Conservation (phyloP, 2,329 filamentous ascomycete genomes). For the Fusarium hostae region DNA sequence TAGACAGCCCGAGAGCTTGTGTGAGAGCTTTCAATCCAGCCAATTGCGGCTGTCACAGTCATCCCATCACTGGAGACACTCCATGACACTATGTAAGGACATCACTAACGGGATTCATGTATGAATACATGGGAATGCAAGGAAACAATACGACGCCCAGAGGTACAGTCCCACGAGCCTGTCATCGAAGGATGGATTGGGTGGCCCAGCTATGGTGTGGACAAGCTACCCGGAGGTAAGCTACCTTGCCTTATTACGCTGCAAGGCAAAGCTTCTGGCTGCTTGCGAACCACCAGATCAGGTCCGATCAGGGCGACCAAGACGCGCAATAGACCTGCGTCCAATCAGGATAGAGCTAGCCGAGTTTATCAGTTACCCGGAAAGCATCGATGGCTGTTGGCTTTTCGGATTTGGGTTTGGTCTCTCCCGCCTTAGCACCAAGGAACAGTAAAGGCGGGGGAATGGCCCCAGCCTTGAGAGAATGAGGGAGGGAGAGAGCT, state of each 20-base stretch:
- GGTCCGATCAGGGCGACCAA: constrained; percentile 27
- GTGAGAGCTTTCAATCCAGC: constrained; percentile 32
- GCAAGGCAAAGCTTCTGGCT: constrained; percentile 20
- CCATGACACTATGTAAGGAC: constrained; percentile 24
- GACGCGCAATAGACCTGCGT: constrained; percentile 30
- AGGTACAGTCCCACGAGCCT: constrained; percentile 37
- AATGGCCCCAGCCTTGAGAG: neutral
- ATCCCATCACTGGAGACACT: constrained; percentile 39
- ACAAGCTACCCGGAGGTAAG: constrained; percentile 34
- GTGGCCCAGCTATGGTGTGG: constrained; percentile 31
- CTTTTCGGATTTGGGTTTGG: constrained; percentile 21
- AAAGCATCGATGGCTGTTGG: constrained; percentile 23
- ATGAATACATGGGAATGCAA: constrained; percentile 38
- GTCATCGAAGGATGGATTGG: constrained; percentile 35
- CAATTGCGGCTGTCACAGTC: constrained; percentile 32
- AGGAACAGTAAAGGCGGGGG: constrained; percentile 7
- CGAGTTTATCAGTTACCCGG: constrained; percentile 5
- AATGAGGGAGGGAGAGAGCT: neutral
- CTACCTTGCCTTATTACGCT: constrained; percentile 7
- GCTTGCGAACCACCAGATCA: constrained; percentile 28
- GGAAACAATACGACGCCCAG: constrained; percentile 17
- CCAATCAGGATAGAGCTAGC: constrained; percentile 23
- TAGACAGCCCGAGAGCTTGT: constrained; percentile 30
- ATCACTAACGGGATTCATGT: constrained; percentile 35
- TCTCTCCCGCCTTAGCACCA: constrained; percentile 25